A percentile compares a stretch with the other conserved stretches of the same genome.
Conservation (phyloP, 345 rosid genomes). For the Cardamine occulta region DNA sequence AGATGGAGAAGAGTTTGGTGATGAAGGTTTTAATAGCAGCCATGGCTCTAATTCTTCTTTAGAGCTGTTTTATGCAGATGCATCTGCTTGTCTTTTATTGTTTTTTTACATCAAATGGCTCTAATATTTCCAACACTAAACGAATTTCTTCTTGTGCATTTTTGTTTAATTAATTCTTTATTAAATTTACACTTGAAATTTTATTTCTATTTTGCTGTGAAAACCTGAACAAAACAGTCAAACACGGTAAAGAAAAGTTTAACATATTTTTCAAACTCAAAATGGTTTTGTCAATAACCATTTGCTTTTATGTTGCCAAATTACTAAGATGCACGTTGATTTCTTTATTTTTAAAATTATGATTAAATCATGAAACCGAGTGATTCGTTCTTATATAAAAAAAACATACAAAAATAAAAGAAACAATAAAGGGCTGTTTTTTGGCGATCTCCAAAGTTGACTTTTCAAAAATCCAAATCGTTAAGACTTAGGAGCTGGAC, state of each 20-base stretch:
- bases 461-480: slow-evolving; percentile 34
- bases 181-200: not conserved
- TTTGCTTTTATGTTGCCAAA: slow-evolving; percentile 27
- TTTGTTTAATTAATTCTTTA: slow-evolving; percentile 1
- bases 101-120: slow-evolving; percentile 10
- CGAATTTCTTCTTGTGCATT: slow-evolving; percentile 21
- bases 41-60: slow-evolving; percentile 12
- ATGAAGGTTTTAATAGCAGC: slow-evolving; percentile 14
- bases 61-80: slow-evolving; percentile 2
- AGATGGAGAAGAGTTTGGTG: slow-evolving; percentile 36
- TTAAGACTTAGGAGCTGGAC: slow-evolving; percentile 27
- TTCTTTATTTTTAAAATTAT: slow-evolving; percentile 12
- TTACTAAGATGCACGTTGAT: slow-evolving; percentile 40
- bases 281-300: slow-evolving; percentile 18
- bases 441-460: slow-evolving; percentile 42
- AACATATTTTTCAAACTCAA: slow-evolving; percentile 26
- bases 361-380: slow-evolving; percentile 1
- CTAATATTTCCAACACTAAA: not conserved
- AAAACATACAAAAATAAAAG: slow-evolving; percentile 2
- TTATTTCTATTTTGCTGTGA: not conserved
- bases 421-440: slow-evolving; percentile 25
- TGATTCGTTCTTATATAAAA: slow-evolving; percentile 2
- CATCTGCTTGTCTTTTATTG: not conserved
- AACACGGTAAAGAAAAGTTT: slow-evolving; percentile 30
- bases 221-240: slow-evolving; percentile 20